These are phyloP conservation scores for Lentinula novae-zelandiae DNA, from an alignment of 1,284 basidiomycete genomes.

Conservation along the genomic window DNA sequence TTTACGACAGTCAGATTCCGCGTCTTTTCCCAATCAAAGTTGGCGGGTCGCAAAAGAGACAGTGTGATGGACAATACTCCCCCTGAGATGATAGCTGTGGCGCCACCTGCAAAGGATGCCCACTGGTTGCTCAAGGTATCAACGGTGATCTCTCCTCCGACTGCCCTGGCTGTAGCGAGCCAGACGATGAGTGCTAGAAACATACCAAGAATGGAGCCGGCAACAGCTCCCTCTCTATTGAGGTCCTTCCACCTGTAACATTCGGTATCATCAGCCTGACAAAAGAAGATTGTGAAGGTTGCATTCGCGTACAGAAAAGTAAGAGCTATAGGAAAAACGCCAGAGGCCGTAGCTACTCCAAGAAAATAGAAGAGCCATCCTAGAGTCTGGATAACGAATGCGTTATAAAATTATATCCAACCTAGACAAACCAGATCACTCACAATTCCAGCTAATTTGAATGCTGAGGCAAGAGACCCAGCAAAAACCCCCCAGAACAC, in stretches of 20 bases:
- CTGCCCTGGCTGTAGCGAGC: conserved; percentile 39
- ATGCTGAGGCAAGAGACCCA: conserved; percentile 43
- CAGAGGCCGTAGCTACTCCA: conserved; percentile 30
- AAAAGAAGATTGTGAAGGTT: not conserved
- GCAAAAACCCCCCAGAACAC: conserved; percentile 39
- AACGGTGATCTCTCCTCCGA: conserved; percentile 39
- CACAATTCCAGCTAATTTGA: conserved; percentile 42
- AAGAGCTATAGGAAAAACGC: conserved; percentile 29
- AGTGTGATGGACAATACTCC: conserved; percentile 39
- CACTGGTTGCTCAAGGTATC: conserved; percentile 27
- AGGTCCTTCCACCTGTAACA: conserved; percentile 19
- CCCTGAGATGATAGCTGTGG: conserved; percentile 42
- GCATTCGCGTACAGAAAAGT: conserved; percentile 14
- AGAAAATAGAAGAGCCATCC: conserved; percentile 25
- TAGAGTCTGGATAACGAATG: conserved; percentile 16
- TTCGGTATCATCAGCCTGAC: not conserved
- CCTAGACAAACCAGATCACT: conserved; percentile 7
- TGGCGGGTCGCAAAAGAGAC: conserved; percentile 32
- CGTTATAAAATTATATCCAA: conserved; percentile 25
- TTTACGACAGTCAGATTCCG: conserved; percentile 13
- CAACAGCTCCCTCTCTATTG: conserved; percentile 24
- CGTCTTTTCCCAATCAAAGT: conserved; percentile 36
- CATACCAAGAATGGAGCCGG: conserved; percentile 43
- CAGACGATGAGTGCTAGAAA: conserved; percentile 41
- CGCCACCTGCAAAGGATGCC: conserved; percentile 40